A percentile compares a stretch with the other conserved stretches of the same genome.
Conservation (phyloP, 805 yeast species). For the Phaffomyces thermotolerans region DNA sequence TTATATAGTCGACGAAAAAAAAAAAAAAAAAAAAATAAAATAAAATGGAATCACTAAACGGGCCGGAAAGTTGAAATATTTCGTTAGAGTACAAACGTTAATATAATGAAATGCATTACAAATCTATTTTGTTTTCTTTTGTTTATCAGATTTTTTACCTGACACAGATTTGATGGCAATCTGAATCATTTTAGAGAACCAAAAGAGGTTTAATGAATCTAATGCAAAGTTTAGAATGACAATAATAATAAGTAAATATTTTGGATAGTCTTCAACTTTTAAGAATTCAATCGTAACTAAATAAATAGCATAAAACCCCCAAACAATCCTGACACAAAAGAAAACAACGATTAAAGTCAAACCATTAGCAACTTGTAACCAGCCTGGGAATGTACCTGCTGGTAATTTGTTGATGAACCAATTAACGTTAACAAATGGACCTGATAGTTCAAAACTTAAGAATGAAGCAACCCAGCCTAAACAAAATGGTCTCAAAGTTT, state of each 20-base stretch:
- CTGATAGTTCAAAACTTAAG: conserved; percentile 77
- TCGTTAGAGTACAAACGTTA: no score
- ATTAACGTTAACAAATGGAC: conserved; percentile 91
- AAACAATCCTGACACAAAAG: conserved; percentile 68
- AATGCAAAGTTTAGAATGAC: conserved; percentile 55
- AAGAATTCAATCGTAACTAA: conserved; percentile 38
- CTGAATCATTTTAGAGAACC: conserved; percentile 84
- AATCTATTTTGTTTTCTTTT: conserved; percentile 1
- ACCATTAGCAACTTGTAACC: conserved; percentile 60
- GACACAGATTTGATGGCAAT: conserved; percentile 54
- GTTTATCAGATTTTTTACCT: not conserved
- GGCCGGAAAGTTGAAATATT: no score
- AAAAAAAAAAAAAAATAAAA: no score
- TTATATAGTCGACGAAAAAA: not conserved
- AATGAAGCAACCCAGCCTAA: conserved; percentile 80
- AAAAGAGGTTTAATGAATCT: conserved; percentile 62
- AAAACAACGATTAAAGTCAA: conserved; percentile 58
- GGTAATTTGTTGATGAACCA: conserved; percentile 86
- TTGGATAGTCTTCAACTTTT: conserved; percentile 38
- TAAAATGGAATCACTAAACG: no score
- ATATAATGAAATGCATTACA: not conserved
- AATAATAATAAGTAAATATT: conserved; percentile 40
- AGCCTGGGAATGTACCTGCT: conserved; percentile 50
- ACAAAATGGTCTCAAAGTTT: conserved; percentile 64
- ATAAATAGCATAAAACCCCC: conserved; percentile 78